Conservation (phyloP, 352 stramenopile species). For the Globisporangium middletonii region DNA sequence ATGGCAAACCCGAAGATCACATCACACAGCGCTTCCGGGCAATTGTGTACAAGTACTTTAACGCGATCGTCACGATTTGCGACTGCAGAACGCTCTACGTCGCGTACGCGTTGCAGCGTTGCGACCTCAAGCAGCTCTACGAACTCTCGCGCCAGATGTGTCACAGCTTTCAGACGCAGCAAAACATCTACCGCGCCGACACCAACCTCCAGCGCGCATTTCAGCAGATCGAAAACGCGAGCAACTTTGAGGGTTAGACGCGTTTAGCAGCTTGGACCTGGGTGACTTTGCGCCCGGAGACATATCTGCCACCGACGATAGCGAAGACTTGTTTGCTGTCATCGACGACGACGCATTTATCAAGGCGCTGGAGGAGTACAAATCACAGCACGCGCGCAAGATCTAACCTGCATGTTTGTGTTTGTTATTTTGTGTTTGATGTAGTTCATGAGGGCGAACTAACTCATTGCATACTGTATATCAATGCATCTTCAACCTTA, state of each 20-base stretch:
- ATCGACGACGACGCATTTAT: not conserved
- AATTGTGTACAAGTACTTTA: no score
- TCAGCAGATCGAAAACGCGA: not conserved
- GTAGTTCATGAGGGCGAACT: not conserved
- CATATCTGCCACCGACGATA: not conserved
- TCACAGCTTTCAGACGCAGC: not conserved
- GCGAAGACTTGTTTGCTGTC: not conserved
- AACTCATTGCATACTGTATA: not conserved
- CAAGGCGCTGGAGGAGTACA: not conserved
- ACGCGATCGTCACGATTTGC: not conserved
- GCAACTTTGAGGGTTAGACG: no score
- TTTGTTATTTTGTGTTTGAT: not conserved
- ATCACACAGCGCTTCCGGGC: no score
- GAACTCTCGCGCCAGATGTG: not conserved
- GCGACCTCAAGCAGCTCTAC: not conserved
- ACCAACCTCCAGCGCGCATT: not conserved
- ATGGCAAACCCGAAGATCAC: no score
- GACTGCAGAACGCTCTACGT: not conserved
- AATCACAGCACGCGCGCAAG: not conserved
- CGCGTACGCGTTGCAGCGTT: not conserved
- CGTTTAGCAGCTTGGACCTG: no score
- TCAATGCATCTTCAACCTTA: not conserved
- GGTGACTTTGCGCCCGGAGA: not conserved
- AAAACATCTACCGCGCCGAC: not conserved
- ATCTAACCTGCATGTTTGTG: not conserved